Conservation (phyloP, 1,284 basidiomycete species). For the Cutaneotrichosporon cutaneum region DNA sequence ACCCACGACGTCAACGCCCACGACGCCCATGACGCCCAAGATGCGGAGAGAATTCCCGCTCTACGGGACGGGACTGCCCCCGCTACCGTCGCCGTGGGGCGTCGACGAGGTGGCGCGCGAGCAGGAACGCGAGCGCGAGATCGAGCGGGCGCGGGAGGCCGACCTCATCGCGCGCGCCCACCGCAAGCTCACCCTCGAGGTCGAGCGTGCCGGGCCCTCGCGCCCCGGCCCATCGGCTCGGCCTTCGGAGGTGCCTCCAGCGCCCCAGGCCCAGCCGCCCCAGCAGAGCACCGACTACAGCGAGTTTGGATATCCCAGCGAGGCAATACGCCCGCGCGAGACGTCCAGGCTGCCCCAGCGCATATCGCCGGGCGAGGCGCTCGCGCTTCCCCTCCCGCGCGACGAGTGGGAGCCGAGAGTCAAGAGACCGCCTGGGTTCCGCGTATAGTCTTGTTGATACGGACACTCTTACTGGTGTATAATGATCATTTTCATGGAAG, state of each 20-base stretch:
- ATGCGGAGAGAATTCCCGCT: neutral
- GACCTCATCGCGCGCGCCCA: neutral
- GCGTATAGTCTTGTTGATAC: neutral
- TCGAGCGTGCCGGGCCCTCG: neutral
- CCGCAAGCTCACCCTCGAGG: neutral
- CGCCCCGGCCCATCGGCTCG: neutral
- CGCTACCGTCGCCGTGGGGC: neutral
- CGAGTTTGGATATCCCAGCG: conserved; percentile 2
- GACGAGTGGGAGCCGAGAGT: neutral
- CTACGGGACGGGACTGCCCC: neutral
- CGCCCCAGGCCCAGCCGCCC: neutral
- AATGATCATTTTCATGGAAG: neutral
- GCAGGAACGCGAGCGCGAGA: neutral
- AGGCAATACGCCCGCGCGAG: neutral
- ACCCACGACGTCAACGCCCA: neutral
- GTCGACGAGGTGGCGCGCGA: neutral
- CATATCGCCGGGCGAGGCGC: neutral
- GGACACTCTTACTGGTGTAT: neutral
- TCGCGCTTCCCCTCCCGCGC: neutral
- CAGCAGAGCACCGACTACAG: neutral
- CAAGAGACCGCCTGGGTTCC: neutral
- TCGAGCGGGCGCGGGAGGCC: neutral
- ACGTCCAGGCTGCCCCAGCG: neutral
- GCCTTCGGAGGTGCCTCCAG: neutral
- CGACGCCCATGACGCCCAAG: neutral